Evolutionary conservation across 768 basidiomycete species (phyloP), one percentile per base, ranked within the genome.

Genomic region (Tylopilus cervinicoccineus): DNA sequence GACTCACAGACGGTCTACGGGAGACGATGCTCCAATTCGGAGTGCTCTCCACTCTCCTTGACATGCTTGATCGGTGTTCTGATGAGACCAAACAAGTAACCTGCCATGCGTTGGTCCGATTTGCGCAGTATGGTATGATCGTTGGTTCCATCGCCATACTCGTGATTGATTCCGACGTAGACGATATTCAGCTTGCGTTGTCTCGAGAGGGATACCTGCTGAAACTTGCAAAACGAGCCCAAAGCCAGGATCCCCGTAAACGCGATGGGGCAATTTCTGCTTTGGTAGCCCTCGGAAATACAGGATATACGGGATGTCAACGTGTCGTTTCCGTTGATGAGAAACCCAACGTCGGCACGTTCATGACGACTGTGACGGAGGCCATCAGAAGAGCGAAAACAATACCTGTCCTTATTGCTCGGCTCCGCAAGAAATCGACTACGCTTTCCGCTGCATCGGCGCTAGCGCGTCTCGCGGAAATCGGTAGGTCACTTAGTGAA

Each of bases 61-160:
- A 63, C 19, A 48, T 58, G 53, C 50, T 67, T 1, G 40, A 52
- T 27, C 50, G 31, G 13, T 60, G 52, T 32, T 64, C 63, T 14
- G 49, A 52, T 0, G 56, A 57, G 32, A 54, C 56, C 14, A 63
- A 51, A 36, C 46, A 52, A 27, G 51, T 52, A 0, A 32, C 53
- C 0, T 50, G 58, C 5, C 16, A 45, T 7, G 55, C 53, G 6
- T 26, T 65, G 42, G 34, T 54, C 22, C 14, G 38, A 10, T 63
- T 64, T 14, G 53, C 48, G 24, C 33, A 43, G 13, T 17, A 60
- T 47, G 56, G 63, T 64, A 46, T 10, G 47, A 16, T n/a, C n/a
- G 20, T 6, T 6, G 31, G 20, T 36, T 22, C 9, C 6, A 2
- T 9, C 10, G 20, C 20, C 6, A 13, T 9, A 27, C 23, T n/a